Conservation (phyloP, 1,139 yeast genomes). For the Pichia sp. region DNA sequence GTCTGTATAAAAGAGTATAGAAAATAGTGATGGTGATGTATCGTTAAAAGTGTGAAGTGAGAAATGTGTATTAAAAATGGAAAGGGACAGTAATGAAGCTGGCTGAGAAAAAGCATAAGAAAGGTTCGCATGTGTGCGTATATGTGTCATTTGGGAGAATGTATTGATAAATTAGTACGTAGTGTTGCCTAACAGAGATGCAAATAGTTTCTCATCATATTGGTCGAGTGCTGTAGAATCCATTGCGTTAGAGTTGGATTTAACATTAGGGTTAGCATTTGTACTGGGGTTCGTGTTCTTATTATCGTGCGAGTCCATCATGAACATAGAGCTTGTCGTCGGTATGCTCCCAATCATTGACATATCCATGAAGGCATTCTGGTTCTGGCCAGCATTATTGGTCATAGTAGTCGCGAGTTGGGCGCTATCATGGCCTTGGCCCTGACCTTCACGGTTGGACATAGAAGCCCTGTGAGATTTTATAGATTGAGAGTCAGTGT, state of each 20-base stretch:
- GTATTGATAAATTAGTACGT: neutral
- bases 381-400: too few species aligned
- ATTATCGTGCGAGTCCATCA: neutral
- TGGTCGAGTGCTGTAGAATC: conserved; percentile 1
- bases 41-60: neutral
- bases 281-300: neutral
- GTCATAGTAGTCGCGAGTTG: neutral
- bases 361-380: too few species aligned
- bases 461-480: conserved; percentile 1
- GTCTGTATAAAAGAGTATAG: too few species aligned
- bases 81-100: neutral
- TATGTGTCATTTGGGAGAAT: neutral
- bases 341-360: conserved; percentile 8
- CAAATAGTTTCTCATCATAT: conserved; percentile 8
- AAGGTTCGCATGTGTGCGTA: too few species aligned
- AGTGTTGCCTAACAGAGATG: conserved; percentile 3
- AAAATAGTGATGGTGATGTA: too few species aligned
- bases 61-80: neutral
- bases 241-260: neutral
- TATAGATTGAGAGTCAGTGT: conserved; percentile 19
- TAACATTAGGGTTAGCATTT: neutral
- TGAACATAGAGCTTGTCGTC: conserved; percentile 4
- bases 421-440: neutral
- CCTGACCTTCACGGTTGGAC: neutral
- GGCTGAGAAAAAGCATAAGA: too few species aligned